Base-by-base conservation (phyloP, 208 protist species). In the Acanthamoeba divionensis region DNA sequence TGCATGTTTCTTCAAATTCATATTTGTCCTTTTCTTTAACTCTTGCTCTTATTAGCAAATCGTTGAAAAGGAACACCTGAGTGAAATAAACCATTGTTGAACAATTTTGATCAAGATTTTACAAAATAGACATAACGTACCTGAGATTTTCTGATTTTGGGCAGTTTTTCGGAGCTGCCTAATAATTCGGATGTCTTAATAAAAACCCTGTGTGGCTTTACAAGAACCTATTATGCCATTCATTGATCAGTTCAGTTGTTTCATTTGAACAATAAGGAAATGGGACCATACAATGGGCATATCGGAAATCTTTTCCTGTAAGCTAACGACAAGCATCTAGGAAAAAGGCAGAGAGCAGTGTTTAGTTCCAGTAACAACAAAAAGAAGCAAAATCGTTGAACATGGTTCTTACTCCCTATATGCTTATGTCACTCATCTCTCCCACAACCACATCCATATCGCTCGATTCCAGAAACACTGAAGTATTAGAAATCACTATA, bases 11-110 rank as follows among this genome's bases (percentile, higher is more conserved):
- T n/a, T n/a, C n/a, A n/a, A n/a, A 41, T 21, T 80, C 69, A 29
- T 24, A 80, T n/a, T 24, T 5, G 18, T 80, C 50, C 44, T 80
- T 80, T n/a, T 80, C 69, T 26, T 80, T 80, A 33, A 60, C 54
- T 18, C 66, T 86, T 1, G 77, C 77, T 18, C 77, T 29, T 31
- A 86, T 21, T 2, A 65, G 36, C 18, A 86, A 29, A 36, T 86
- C 77, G 31, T 86, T 86, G 52, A 86, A 86, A 18, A 86, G 21
- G 52, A 60, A 86, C 77, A 86, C 77, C 47, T 86, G 9, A 67
- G 36, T 9, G 62, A 54, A 75, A 13, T 26, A 3, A 13, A 44
- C 0, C 33, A n/a, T n/a, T 18, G 9, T n/a, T 21, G 44, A 1
- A 75, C 8, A 47, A 1, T n/a, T n/a, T n/a, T n/a, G n/a, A n/a